Evolutionary conservation across 495 filamentous ascomycete genomes (phyloP).

Genomic region (Thermothielavioides terrestris): DNA sequence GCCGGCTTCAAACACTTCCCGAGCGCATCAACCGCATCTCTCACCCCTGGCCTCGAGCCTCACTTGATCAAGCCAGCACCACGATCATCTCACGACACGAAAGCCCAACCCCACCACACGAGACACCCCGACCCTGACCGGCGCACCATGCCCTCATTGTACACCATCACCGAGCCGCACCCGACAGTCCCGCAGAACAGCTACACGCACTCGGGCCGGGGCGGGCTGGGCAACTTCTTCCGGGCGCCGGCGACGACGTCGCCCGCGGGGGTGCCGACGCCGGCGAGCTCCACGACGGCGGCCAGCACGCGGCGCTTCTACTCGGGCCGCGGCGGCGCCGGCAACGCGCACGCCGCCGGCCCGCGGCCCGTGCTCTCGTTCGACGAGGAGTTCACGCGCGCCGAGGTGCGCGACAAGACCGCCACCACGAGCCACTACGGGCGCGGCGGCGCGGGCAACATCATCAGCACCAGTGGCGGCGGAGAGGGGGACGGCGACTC

Average conservation of each 20-base stretch:
- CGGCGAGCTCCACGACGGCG: slow-evolving; percentile 10
- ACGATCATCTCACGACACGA: slow-evolving; percentile 2
- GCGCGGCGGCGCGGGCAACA: slow-evolving; percentile 83
- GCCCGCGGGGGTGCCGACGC: slow-evolving; percentile 30
- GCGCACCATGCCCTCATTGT: slow-evolving; percentile 33
- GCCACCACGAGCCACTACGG: slow-evolving; percentile 63
- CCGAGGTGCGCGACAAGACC: slow-evolving; percentile 49
- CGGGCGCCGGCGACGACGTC: slow-evolving; percentile 55
- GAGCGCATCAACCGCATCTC: not conserved
- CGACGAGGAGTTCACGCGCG: slow-evolving; percentile 77
- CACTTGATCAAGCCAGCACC: not conserved
- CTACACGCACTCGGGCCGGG: slow-evolving; percentile 71
- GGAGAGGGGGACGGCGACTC: not conserved
- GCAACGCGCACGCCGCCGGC: slow-evolving; percentile 63
- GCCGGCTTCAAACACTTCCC: no score
- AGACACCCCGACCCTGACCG: slow-evolving; percentile 16
- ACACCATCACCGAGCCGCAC: slow-evolving; percentile 73
- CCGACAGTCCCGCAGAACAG: slow-evolving; percentile 56
- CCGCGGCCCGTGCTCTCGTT: slow-evolving; percentile 74
- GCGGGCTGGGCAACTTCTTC: slow-evolving; percentile 82
- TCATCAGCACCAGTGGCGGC: slow-evolving; percentile 31
- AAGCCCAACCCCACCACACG: not conserved
- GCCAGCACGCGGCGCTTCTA: slow-evolving; percentile 52
- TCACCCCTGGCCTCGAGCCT: not conserved
- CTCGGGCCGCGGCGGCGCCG: slow-evolving; percentile 81